Base-by-base conservation (phyloP, 2,329 filamentous ascomycete species). In the Sarocladium strictum region DNA sequence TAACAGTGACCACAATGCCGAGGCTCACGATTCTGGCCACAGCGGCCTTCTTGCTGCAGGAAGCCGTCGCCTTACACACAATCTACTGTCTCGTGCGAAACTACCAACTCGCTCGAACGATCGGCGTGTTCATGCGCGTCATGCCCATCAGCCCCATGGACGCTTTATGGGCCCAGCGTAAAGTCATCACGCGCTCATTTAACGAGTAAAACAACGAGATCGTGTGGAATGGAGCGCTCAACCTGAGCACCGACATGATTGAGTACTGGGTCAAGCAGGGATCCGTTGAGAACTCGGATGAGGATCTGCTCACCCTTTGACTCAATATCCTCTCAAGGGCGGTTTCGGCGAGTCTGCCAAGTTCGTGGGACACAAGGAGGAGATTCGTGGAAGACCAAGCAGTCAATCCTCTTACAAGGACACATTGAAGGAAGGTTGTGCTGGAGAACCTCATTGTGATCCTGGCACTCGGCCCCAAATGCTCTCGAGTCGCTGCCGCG, bases 61-160 rank as follows among this genome's bases (percentile, higher is more conserved):
- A 12, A 45, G 17, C 23, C 17, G 7, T 26, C 7, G 21, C 6
- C 23, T 26, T 45, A 23, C 40, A 45, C 40, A 45, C 53, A 17
- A 21, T 17, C 5, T 45, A 32, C 24, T 45, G 21, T 29, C 17
- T 54, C 29, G 12, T 32, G 24, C 40, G 41, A 14, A 54, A 54
- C 29, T 54, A 54, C 29, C 17, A 15, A 19, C 32, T 23, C 26
- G 67, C 67, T 12, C 61, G 61, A 43, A 63, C 54, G 6, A 61
- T 67, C 15, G 65, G 67, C 15, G 52, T 67, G 1, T 67, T 65
- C 17, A 60, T 69, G 9, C 64, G 65, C 12, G 26, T 69, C 38
- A 63, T 69, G 7, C 66, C 63, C 15, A 62, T 70, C 54, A 61
- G 60, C 53, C 66, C 61, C 7, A 53, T 60, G 19, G 69, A 70